Evolutionary conservation across 371 early-diverging fungal genomes (phyloP), one percentile per base, ranked within the genome.

Genomic region (Rhizoclosmatium hyalinum): DNA sequence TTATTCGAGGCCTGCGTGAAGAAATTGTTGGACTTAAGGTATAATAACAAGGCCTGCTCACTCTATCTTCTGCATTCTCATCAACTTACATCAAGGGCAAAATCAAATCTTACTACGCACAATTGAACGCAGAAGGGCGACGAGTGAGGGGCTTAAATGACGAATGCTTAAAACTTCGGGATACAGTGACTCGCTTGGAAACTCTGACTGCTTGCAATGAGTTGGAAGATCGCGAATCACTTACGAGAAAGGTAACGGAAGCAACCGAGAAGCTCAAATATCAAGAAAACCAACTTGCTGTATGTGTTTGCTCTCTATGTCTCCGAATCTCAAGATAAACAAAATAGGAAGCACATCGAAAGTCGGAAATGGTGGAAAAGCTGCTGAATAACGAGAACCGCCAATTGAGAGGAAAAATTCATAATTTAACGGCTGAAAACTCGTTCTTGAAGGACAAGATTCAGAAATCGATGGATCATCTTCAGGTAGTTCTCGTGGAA

Each of bases 1-100:
- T 88, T 19, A 85, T 88, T 10, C 66, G 73, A 41, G 82, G 81
- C 2, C 67, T 88, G 44, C 77, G 86, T 0, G 83, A 86, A 1
- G 88, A 88, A 66, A 65, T 85, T 1, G 19, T 74, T 8, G 83
- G 78, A 2, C 77, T 85, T 21, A 87, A 85, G 79, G 86, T 86
- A 55, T 8, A 17, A 44, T 17, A n/a, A 10, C 14, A 1, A 1
- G 53, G 53, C n/a, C n/a, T n/a, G 53, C 1, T n/a, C 53, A 10
- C 17, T 61, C 55, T 12, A 67, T 8, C 21, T 21, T 73, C 21
- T 3, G 41, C 12, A 19, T 56, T 54, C 45, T 3, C 3, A 55
- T 12, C 53, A n/a, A 41, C 2, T 47, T 6, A 50, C 21, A 19
- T 41, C 54, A 3, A 80, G 75, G 65, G 43, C 60, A 77, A 77